Evolutionary conservation across 257 asterid species (phyloP), one percentile per base, ranked within the genome.

Genomic region (Scutellaria minor): DNA sequence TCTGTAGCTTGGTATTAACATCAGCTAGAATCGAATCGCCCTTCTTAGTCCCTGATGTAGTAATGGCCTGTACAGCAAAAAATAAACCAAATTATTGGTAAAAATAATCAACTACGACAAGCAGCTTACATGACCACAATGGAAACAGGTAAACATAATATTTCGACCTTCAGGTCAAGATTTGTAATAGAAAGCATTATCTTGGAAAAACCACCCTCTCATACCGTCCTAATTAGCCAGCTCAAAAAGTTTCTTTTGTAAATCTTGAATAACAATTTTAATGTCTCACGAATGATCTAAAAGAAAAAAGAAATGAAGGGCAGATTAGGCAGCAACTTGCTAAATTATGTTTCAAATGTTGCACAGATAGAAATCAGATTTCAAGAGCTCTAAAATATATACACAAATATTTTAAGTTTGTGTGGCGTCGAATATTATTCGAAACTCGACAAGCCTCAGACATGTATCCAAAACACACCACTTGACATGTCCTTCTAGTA

Each of bases 1-100:
- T 90, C 84, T 75, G 86, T 80, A 88, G 72, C 86, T 85, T 85
- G 62, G 93, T 81, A 83, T 66, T 86, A 37, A 90, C 82, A 42
- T 90, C 97, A 57, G 93, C 97, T 63, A 88, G 69, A 68, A 86
- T 77, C 64, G 77, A 8, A 41, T 90, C 97, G 5, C 93, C 97
- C 74, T 86, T 84, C 85, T 71, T 88, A 10, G 83, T 83, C 66
- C 93, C 97, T 42, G 95, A 74, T 22, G 97, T 86, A 31, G 95
- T 85, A 68, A 90, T 86, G 66, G 91, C 96, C 96, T 90, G 78
- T 20, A 56, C 56, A 68, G 37, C 6, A 24, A 59, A 10, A 64
- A 48, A 13, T 41, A 74, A 9, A 46, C 18, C 10, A 73, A 64
- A 3, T 40, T 31, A 75, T 61, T 7, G 45, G 37, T 52, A 9